These are phyloP conservation scores for Kwoniella pini DNA, from an alignment of 768 basidiomycete species.

Conservation along the genomic window DNA sequence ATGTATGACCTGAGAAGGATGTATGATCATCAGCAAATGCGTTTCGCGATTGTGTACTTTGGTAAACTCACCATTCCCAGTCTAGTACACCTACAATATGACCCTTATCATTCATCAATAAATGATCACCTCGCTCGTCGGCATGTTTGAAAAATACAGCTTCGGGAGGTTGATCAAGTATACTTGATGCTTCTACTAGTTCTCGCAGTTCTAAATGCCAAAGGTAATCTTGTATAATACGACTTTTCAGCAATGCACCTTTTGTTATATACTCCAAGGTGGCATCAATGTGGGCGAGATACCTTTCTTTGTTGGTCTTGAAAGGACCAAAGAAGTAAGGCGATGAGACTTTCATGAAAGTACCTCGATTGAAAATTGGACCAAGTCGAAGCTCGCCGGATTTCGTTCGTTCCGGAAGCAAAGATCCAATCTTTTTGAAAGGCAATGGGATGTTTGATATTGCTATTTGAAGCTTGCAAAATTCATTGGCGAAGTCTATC, in stretches of 20 bases:
- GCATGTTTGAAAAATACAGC: conserved; percentile 28
- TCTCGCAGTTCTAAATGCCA: conserved; percentile 5
- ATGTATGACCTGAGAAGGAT: conserved; percentile 34
- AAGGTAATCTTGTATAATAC: not conserved
- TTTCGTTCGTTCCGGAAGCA: too few species aligned
- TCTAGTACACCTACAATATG: conserved; percentile 43
- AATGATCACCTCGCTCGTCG: conserved; percentile 42
- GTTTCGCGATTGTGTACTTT: conserved; percentile 36
- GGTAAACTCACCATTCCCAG: conserved; percentile 44
- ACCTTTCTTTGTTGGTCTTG: conserved; percentile 11
- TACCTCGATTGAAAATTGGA: not conserved
- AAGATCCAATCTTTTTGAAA: not conserved
- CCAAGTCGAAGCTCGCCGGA: not conserved
- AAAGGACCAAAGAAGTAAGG: conserved; percentile 24
- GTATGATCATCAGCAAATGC: conserved; percentile 26
- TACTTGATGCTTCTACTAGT: not conserved
- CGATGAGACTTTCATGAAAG: not conserved
- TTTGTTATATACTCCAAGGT: not conserved
- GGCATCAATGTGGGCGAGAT: conserved; percentile 7
- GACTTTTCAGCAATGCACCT: not conserved
- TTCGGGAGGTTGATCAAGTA: not conserved
- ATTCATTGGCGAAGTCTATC: conserved; percentile 1
- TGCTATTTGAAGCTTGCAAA: not conserved
- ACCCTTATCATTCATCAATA: conserved; percentile 35
- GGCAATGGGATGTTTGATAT: not conserved